phyloP scores from a whole-genome alignment of 345 rosid species.

The Anacardium occidentale region DNA sequence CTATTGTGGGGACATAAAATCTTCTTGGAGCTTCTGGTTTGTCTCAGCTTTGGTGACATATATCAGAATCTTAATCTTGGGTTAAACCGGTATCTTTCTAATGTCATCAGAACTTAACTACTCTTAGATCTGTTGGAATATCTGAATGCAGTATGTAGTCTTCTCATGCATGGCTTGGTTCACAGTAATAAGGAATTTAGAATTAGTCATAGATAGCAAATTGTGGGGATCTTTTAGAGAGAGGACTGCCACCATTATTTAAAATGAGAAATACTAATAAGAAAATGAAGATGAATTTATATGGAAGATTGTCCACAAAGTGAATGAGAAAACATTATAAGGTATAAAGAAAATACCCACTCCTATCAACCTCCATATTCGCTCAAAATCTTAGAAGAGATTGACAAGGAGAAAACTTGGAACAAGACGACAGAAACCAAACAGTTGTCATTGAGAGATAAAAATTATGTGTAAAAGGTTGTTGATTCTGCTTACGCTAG shows the following conservation, averaged over 20 bases:
- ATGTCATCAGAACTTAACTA: conserved; percentile 50
- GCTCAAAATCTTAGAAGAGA: conserved; percentile 37
- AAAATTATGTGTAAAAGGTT: conserved; percentile 34
- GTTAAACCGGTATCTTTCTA: conserved; percentile 47
- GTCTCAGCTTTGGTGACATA: conserved; percentile 44
- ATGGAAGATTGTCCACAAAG: background rate
- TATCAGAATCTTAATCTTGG: conserved; percentile 60
- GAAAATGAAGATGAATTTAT: conserved; percentile 7
- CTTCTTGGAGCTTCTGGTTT: conserved; percentile 36
- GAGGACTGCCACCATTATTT: conserved; percentile 15
- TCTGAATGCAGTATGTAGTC: conserved; percentile 16
- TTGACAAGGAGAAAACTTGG: conserved; percentile 30
- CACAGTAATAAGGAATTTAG: conserved; percentile 19
- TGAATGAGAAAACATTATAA: background rate
- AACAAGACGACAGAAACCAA: conserved; percentile 46
- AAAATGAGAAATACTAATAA: background rate
- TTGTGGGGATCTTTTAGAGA: conserved; percentile 18
- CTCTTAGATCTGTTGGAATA: conserved; percentile 42
- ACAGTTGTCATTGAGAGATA: conserved; percentile 54
- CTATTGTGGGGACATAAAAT: conserved; percentile 31
- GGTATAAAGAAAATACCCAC: conserved; percentile 16
- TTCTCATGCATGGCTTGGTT: conserved; percentile 25
- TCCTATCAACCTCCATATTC: conserved; percentile 44
- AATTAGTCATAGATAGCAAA: conserved; percentile 37
- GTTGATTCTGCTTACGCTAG: conserved; percentile 43